Percentiles rank a stretch among this genome's conserved stretches.
phyloP scores from a whole-genome alignment of 2,329 filamentous ascomycete genomes.

The Cytospora chrysosperma region DNA sequence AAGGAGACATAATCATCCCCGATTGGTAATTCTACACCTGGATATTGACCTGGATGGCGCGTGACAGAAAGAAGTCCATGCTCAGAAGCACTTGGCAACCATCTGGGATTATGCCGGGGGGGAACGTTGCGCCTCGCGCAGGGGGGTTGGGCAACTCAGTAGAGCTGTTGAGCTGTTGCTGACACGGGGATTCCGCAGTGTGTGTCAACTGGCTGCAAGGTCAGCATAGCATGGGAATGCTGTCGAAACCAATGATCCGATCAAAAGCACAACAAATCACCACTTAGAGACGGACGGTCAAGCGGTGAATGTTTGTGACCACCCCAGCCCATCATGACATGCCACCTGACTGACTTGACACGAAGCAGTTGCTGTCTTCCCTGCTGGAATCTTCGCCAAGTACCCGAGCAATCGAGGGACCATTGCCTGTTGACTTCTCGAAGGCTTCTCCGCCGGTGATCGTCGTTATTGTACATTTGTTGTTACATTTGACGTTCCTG shows the following conservation, averaged over 20 bases:
- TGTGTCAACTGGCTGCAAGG: background rate
- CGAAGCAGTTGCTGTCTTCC: background rate
- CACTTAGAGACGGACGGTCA: background rate
- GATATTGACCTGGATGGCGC: background rate
- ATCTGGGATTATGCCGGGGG: slow-evolving; percentile 1
- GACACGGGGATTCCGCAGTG: background rate
- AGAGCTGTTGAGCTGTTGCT: background rate
- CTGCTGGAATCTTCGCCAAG: background rate
- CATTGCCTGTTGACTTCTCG: background rate
- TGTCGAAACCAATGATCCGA: background rate
- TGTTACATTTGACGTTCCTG: background rate
- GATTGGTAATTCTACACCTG: background rate
- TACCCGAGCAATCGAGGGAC: background rate
- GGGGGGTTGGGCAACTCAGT: background rate
- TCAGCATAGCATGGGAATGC: background rate
- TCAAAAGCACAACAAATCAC: background rate
- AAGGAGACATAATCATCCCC: background rate
- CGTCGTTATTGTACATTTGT: background rate
- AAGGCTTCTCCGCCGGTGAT: slow-evolving; percentile 9
- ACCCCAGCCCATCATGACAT: background rate
- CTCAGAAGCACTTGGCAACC: background rate
- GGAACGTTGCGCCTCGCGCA: background rate
- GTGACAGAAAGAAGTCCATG: background rate
- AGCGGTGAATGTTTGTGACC: slow-evolving; percentile 1
- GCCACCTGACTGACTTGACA: background rate